Percentiles rank a stretch among this genome's conserved stretches.
Conservation (phyloP, 106 monocot species). For the Allium cepa region DNA sequence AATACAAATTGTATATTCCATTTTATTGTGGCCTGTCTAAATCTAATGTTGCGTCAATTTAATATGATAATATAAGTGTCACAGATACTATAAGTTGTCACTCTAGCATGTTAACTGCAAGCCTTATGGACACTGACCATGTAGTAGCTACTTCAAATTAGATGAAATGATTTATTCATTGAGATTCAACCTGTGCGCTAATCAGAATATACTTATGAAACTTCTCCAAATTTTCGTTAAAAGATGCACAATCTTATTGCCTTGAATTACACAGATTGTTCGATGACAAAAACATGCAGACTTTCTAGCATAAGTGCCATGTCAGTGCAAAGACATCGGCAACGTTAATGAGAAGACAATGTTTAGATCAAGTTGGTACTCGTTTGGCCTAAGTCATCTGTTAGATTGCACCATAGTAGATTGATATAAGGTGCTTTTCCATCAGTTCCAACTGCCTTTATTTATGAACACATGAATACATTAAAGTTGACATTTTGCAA, state of each 20-base stretch:
- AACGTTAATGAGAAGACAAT: background rate
- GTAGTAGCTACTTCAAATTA: background rate
- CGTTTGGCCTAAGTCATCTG: too few relatives aligned
- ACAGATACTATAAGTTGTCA: conserved; percentile 1
- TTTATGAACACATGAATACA: too few relatives aligned
- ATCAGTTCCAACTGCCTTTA: too few relatives aligned
- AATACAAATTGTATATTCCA: conserved; percentile 22
- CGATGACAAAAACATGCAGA: conserved; percentile 3
- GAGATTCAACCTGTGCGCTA: background rate
- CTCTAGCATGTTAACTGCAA: background rate
- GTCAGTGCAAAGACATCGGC: conserved; percentile 13
- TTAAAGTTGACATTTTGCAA: too few relatives aligned
- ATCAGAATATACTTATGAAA: background rate
- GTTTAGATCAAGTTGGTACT: too few relatives aligned
- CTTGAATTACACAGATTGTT: background rate
- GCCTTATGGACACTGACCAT: background rate
- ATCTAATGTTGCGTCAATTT: background rate
- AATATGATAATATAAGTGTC: conserved; percentile 5
- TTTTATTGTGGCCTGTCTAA: conserved; percentile 3
- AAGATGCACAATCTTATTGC: background rate
- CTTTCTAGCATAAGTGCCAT: conserved; percentile 29
- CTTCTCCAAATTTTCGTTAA: background rate
- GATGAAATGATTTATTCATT: background rate
- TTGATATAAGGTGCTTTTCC: too few relatives aligned
- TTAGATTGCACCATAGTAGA: too few relatives aligned